Conservation (phyloP, 2,329 filamentous ascomycete genomes). For the Trichophyton equinum region DNA sequence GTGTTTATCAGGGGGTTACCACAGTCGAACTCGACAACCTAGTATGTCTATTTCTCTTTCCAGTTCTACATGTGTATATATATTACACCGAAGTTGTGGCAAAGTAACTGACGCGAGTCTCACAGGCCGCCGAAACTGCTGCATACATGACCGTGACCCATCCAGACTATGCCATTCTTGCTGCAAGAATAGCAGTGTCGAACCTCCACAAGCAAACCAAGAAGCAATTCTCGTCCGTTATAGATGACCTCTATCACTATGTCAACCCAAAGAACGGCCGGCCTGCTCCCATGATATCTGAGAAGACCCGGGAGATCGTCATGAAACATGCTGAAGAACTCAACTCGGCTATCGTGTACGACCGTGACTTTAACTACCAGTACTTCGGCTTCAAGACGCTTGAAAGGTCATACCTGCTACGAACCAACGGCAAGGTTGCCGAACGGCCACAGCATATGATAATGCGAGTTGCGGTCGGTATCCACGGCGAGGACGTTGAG, state of each 20-base stretch:
- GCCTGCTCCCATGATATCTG: conserved; percentile 84
- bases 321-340: conserved; percentile 95
- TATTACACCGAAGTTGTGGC: conserved; percentile 10
- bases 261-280: conserved; percentile 84
- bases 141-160: conserved; percentile 99
- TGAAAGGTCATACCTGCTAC: conserved; percentile 92
- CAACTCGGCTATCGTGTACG: conserved; percentile 97
- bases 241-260: conserved; percentile 89
- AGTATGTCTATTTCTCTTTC: conserved; percentile 42
- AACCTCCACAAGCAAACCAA: conserved; percentile 99
- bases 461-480: conserved; percentile 96
- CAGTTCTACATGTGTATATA: conserved; percentile 9
- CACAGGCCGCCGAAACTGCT: conserved; percentile 88
- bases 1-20: conserved; percentile 96
- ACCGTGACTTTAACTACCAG: conserved; percentile 99
- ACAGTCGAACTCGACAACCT: conserved; percentile 94
- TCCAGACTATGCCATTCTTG: conserved; percentile 96
- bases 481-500: conserved; percentile 91
- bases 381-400: conserved; percentile 99
- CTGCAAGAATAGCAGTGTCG: conserved; percentile 94
- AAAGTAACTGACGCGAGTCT: conserved; percentile 2
- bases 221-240: conserved; percentile 96
- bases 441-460: conserved; percentile 99
- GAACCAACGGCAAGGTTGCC: conserved; percentile 88
- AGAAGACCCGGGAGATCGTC: conserved; percentile 79